Base-by-base conservation (phyloP, 2,329 filamentous ascomycete species). In the Fusarium multiceps region DNA sequence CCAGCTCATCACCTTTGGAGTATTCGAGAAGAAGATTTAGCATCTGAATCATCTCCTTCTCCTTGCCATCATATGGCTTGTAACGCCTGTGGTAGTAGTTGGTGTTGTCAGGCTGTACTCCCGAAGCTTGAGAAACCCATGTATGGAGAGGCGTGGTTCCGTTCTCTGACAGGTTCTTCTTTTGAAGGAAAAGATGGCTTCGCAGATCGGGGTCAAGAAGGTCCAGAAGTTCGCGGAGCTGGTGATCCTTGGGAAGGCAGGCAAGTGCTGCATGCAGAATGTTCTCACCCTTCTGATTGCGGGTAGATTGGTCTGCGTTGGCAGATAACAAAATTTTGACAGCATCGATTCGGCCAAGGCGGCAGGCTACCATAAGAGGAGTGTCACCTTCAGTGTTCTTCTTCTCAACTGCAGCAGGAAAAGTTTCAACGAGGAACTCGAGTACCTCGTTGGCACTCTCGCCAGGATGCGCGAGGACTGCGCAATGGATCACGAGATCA, bases 261-360 rank as follows among this genome's bases (percentile, higher is more conserved):
- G 62, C 56, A 13, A 82, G 73, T 9, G 89, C 82, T 4, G 84
- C 81, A 74, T 97, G 93, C 2, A 95, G 68, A 18, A 95, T 80
- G 72, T 95, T 97, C 69, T 87, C 84, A 13, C 88, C 88, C 5
- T 80, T 76, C 12, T 80, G 80, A 74, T 93, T 90, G 25, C 89
- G 89, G 34, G 81, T 81, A 2, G 88, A 87, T 74, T 93, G 90
- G 74, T 96, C 88, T 4, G 92, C 92, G 5, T 91, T 92, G 27
- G 86, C 87, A 2, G 85, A 81, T 53, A 95, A 84, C 37, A 97
- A 84, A 1, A 88, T 81, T 72, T 88, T 87, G 18, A 86, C 86
- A 21, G 86, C 85, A 3, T 88, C 81, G 18, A 84, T 72, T 21
- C 86, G 85, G 13, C 86, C 85, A 5, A 87, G 79, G 4, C 83